Evolutionary conservation across 345 rosid species (phyloP), one percentile per base, ranked within the genome.

Genomic region (Citrus hindsii): DNA sequence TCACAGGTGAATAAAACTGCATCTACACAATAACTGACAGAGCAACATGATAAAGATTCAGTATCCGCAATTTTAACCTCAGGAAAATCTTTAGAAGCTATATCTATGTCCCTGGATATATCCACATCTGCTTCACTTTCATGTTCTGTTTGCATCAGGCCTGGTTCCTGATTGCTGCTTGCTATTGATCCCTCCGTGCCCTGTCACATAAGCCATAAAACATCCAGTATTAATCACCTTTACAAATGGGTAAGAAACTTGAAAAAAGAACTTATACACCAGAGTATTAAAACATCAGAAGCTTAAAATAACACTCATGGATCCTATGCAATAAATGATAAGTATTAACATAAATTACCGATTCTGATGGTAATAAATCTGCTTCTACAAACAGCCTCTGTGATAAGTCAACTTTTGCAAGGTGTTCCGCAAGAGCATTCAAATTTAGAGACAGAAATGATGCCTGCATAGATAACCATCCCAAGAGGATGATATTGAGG

Each of bases 311-410:
- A 12, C 51, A 69, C n/a, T 32, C 10, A 40, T 12, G n/a, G 37
- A 33, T 25, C 27, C 25, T 38, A 55, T 4, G 37, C 18, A 25
- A 4, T 9, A 33, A 7, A 73, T 37, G 22, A 59, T 9, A 61
- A 74, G 64, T 63, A 76, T 22, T 76, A 51, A 63, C 71, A 61
- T 58, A 2, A 37, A 35, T 56, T 88, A 95, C 98, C 95, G 77
- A 76, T 58, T 91, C 92, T 28, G 88, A 69, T 4, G 93, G 89
- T 56, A 95, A 84, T 64, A 93, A 82, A 83, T 95, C 94, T 53
- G 88, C 81, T 69, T 92, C 97, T 62, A 95, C 87, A 86, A 87
- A 93, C 55, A 93, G 94, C 80, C 92, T 83, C 79, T 87, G 73
- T 5, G 92, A 87, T 79, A 92, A 71, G 42, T 92, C 92, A 53